Percentiles rank a stretch among this genome's conserved stretches.
Evolutionary conservation across 495 filamentous ascomycete species (phyloP).

Genomic region (Hypoxylon crocopeplum): DNA sequence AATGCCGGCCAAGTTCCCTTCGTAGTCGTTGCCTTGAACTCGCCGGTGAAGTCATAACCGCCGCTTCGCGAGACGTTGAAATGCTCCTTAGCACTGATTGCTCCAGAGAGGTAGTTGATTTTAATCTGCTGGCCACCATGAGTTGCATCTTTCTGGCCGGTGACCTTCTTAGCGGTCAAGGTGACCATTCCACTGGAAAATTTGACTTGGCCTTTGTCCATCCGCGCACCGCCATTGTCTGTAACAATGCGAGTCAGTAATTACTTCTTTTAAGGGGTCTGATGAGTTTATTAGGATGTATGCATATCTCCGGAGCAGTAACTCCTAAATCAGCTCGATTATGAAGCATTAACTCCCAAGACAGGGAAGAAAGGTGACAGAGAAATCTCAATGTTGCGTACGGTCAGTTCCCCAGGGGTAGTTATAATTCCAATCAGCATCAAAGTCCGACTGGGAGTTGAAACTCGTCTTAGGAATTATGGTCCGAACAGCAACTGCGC

Average conservation of each 20-base stretch:
- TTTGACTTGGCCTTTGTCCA: slow-evolving; percentile 51
- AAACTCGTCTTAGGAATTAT: slow-evolving; percentile 63
- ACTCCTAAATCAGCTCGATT: too few relatives aligned
- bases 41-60: slow-evolving; percentile 58
- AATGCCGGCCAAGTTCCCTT: slow-evolving; percentile 67
- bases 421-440: slow-evolving; percentile 60
- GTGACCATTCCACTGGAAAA: slow-evolving; percentile 49
- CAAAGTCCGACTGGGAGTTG: slow-evolving; percentile 57
- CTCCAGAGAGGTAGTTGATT: slow-evolving; percentile 62
- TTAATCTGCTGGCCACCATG: slow-evolving; percentile 56
- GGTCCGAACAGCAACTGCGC: slow-evolving; percentile 44
- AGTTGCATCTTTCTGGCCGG: slow-evolving; percentile 49
- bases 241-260: too few relatives aligned
- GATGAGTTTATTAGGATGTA: too few relatives aligned
- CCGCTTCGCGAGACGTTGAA: slow-evolving; percentile 55
- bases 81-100: slow-evolving; percentile 55
- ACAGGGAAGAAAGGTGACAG: too few relatives aligned
- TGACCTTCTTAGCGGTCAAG: slow-evolving; percentile 53
- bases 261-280: too few relatives aligned
- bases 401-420: slow-evolving; percentile 51
- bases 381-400: too few relatives aligned
- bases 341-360: too few relatives aligned
- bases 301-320: too few relatives aligned
- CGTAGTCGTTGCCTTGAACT: slow-evolving; percentile 58
- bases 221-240: slow-evolving; percentile 65